Evolutionary conservation across 208 protist genomes (phyloP).

Genomic region (Angomonas deanei): DNA sequence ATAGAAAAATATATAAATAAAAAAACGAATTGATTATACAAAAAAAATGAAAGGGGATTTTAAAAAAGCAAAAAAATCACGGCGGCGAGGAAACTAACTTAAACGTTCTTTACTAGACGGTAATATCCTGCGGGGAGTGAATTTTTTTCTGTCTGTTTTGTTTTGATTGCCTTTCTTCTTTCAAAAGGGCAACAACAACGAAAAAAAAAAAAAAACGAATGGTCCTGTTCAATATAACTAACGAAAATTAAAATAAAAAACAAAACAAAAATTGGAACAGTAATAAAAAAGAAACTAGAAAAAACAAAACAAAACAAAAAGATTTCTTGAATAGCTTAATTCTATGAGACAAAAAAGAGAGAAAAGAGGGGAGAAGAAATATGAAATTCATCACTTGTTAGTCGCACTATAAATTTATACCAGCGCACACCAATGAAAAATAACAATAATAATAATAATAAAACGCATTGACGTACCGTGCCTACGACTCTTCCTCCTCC

Average conservation of each 20-base stretch:
- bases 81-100: too few relatives aligned
- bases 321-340: not conserved
- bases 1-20: conserved; percentile 1
- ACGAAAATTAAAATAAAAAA: conserved; percentile 12
- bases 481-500: not conserved
- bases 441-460: not conserved
- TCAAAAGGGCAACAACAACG: too few relatives aligned
- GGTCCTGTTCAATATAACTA: conserved; percentile 10
- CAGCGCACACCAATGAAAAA: conserved; percentile 1
- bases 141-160: not conserved
- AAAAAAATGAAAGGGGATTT: not conserved
- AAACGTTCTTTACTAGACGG: too few relatives aligned
- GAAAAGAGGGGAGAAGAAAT: conserved; percentile 1
- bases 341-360: too few relatives aligned
- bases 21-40: not conserved
- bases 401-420: too few relatives aligned
- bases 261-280: not conserved
- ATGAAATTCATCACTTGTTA: conserved; percentile 1
- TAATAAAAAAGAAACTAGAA: conserved; percentile 12
- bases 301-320: conserved; percentile 7
- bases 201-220: conserved; percentile 4
- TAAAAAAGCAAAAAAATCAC: too few relatives aligned
- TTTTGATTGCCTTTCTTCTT: too few relatives aligned
- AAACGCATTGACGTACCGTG: not conserved
- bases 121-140: too few relatives aligned